A percentile compares a stretch with the other conserved stretches of the same genome.
These are phyloP conservation scores for Laguncularia racemosa DNA, from an alignment of 345 rosid genomes.

Conservation along the genomic window DNA sequence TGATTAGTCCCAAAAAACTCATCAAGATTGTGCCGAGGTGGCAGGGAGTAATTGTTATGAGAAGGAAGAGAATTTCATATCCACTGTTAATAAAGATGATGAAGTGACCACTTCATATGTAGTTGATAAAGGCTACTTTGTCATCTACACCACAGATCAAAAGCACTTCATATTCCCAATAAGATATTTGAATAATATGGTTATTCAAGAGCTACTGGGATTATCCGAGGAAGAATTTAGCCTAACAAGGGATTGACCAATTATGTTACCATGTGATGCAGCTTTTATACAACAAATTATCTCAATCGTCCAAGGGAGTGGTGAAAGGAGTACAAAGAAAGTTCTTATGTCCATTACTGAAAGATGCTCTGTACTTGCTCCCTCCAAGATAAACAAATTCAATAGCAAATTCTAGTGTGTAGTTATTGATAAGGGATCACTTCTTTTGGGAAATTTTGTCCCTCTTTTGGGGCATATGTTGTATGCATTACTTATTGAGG, in stretches of 20 bases:
- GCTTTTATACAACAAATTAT: conserved; percentile 12
- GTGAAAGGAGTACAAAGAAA: too few relatives aligned
- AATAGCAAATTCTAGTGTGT: too few relatives aligned
- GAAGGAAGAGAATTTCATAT: conserved; percentile 12
- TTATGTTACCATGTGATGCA: conserved; percentile 22
- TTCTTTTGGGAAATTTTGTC: too few relatives aligned
- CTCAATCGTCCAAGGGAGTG: conserved; percentile 5
- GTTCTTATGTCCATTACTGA: too few relatives aligned
- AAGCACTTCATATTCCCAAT: conserved; percentile 20
- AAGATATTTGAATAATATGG: conserved; percentile 8
- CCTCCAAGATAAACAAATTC: too few relatives aligned
- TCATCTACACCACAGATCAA: conserved; percentile 15
- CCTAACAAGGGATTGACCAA: conserved; percentile 8
- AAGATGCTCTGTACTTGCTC: too few relatives aligned
- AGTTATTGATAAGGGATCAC: too few relatives aligned
- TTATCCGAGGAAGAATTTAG: conserved; percentile 27
- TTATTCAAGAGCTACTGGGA: conserved; percentile 9
- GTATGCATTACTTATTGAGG: too few relatives aligned
- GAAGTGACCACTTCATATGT: conserved; percentile 3
- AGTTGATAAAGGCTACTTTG: conserved; percentile 17
- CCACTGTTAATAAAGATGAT: neutral
- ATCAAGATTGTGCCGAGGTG: conserved; percentile 20
- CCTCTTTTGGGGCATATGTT: too few relatives aligned
- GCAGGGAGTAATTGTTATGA: conserved; percentile 12
- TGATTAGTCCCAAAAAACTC: conserved; percentile 22